phyloP scores from a whole-genome alignment of 2,329 filamentous ascomycete species.

The Pseudogymnoascus sp. region DNA sequence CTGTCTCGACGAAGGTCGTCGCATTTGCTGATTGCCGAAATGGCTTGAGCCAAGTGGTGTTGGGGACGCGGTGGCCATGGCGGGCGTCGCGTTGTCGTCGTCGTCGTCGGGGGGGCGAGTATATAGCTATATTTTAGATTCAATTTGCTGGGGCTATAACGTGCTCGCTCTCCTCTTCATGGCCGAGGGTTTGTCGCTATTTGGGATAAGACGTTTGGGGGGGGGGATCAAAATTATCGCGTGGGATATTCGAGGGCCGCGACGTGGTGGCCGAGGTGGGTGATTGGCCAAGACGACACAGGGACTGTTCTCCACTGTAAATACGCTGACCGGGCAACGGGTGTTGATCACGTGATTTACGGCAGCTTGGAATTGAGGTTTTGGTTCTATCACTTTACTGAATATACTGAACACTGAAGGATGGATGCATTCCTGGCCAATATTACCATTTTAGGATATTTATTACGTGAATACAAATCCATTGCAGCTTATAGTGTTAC shows the following conservation, averaged over 20 bases:
- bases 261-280: neutral
- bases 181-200: neutral
- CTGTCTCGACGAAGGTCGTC: conserved; percentile 47
- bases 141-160: neutral
- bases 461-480: no score
- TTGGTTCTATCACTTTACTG: neutral
- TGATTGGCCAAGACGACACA: neutral
- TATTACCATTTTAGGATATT: neutral
- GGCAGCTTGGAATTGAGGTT: neutral
- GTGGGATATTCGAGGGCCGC: neutral
- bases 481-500: no score
- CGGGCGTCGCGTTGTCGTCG: neutral
- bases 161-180: neutral
- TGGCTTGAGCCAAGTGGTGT: conserved; percentile 44
- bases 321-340: conserved; percentile 1
- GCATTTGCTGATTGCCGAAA: conserved; percentile 35
- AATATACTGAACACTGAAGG: neutral
- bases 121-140: neutral
- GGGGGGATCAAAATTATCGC: neutral
- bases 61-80: conserved; percentile 47
- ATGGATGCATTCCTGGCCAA: neutral
- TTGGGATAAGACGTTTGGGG: neutral
- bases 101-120: neutral
- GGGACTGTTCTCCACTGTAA: neutral
- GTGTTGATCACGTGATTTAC: neutral